Base-by-base conservation (phyloP, 2,329 filamentous ascomycete genomes). In the Trichocomaceae sp. region DNA sequence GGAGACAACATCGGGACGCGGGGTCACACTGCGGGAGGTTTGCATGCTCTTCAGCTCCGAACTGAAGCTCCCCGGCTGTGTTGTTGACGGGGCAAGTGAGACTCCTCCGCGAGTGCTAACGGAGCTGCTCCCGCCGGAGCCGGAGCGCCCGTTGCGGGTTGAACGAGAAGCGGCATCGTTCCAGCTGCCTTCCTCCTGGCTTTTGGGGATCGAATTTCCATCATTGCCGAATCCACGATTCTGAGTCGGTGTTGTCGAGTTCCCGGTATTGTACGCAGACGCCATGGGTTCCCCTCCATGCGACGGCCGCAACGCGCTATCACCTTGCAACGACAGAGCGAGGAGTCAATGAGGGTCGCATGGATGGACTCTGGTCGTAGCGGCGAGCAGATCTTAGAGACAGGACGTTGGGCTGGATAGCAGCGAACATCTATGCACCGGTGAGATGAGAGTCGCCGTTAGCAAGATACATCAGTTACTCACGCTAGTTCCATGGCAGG, bases 41-140 rank as follows among this genome's bases (percentile, higher is more conserved):
- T 67, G 69, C 66, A 86, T 80, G 64, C 85, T 89, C 65, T 87
- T 88, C 63, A 96, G 74, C 57, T 96, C 91, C 33, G 90, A 85
- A 64, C 86, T 95, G 77, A 96, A 96, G 76, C 90, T 96, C 44
- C 91, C 91, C 2, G 82, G 82, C 23, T 82, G 84, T 54, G 83
- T 79, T 35, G 83, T 79, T 33, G 84, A 83, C 13, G 87, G 83
- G 58, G 85, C 86, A 65, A 90, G 79, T 48, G 87, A 89, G 59
- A 83, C 64, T 26, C 46, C 79, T 52, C 81, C 83, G 52, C 87
- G 83, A 17, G 84, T 81, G 48, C 79, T 83, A 68, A 83, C 87
- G 54, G 83, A 85, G 63, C 83, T 78, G 65, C 77, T 77, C 57
- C 77, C 73, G 54, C 77, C 75, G 42, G 82, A 83, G 47, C 78